Evolutionary conservation across 2,329 filamentous ascomycete species (phyloP), one percentile per base, ranked within the genome.

Genomic region (Zasmidium angulare): DNA sequence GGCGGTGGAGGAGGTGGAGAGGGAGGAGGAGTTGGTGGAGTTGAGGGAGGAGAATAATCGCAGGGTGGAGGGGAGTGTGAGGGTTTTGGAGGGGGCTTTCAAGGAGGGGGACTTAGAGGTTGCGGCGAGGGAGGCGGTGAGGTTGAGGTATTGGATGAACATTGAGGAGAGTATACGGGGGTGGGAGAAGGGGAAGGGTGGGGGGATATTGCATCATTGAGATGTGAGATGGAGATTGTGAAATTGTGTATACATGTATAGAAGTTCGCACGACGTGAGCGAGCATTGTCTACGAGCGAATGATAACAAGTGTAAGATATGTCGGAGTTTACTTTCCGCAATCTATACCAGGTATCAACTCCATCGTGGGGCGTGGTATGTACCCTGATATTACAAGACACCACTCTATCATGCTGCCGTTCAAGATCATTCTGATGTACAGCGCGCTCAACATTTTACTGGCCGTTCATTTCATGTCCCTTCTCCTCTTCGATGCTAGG

Each of bases 81-180:
- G 75, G 52, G 73, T 76, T 1, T 70, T 98, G 22, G 89, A 84
- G 50, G 69, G 74, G 56, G 85, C 86, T 0, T 93, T 98, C 71
- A 80, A 78, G 62, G 68, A 74, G 9, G 89, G 88, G 51, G 85
- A 93, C 71, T 72, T 90, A 43, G 82, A 86, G 46, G 76, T 63
- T 9, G 93, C 92, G 17, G 86, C 84, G 76, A 76, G 72, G 61
- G 91, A 96, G 82, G 87, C 88, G 49, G 86, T 96, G 1, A 81
- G 84, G 74, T 76, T 97, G 78, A 81, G 91, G 74, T 98, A 97
- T 79, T 97, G 93, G 93, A 83, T 89, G 57, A 96, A 93, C 76
- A 88, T 98, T 62, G 83, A 86, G 63, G 89, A 96, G 75, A 89
- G 87, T 50, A 78, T 97, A 70, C 81, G 89, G 72, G 85, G 87